These are phyloP conservation scores for Pythium rishiriense DNA, from an alignment of 352 stramenopile species.

Conservation along the genomic window DNA sequence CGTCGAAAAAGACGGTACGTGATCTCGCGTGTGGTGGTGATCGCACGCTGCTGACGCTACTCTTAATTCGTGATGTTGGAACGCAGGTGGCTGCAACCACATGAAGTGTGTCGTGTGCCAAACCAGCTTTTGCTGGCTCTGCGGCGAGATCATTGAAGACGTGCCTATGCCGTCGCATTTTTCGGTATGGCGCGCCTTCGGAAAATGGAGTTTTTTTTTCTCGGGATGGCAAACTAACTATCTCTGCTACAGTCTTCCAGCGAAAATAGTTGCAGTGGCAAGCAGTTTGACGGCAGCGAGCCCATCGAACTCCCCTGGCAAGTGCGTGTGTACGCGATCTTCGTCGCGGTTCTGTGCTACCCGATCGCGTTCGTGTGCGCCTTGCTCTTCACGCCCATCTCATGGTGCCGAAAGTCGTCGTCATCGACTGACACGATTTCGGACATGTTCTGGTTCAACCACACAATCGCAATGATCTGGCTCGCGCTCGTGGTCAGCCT, in stretches of 20 bases:
- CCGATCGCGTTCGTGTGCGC: constrained; percentile 8
- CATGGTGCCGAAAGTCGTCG: constrained; percentile 4
- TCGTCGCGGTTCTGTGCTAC: constrained; percentile 7
- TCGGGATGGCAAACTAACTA: not conserved
- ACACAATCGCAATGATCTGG: constrained; percentile 16
- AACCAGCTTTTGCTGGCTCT: constrained; percentile 25
- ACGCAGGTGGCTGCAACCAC: constrained; percentile 25
- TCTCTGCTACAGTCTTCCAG: not conserved
- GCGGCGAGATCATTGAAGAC: constrained; percentile 14
- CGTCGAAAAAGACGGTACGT: constrained; percentile 25
- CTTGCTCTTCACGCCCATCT: not conserved
- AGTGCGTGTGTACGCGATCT: not conserved
- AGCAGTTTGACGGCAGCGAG: constrained; percentile 18
- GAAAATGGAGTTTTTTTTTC: not conserved
- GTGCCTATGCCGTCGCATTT: constrained; percentile 12
- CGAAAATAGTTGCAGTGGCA: constrained; percentile 12
- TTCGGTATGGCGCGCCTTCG: not conserved
- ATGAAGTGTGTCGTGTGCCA: constrained; percentile 23
- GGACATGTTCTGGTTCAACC: constrained; percentile 10
- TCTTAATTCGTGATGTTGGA: too few relatives aligned
- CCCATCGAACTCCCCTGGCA: constrained; percentile 10
- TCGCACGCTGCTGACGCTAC: too few relatives aligned
- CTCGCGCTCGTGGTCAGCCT: constrained; percentile 14
- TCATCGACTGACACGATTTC: not conserved
- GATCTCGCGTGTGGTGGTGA: too few relatives aligned